Percentiles rank a stretch among this genome's conserved stretches.
These are phyloP conservation scores for Cryptococcus jaspeensis DNA, from an alignment of 1,284 basidiomycete species.

Conservation along the genomic window DNA sequence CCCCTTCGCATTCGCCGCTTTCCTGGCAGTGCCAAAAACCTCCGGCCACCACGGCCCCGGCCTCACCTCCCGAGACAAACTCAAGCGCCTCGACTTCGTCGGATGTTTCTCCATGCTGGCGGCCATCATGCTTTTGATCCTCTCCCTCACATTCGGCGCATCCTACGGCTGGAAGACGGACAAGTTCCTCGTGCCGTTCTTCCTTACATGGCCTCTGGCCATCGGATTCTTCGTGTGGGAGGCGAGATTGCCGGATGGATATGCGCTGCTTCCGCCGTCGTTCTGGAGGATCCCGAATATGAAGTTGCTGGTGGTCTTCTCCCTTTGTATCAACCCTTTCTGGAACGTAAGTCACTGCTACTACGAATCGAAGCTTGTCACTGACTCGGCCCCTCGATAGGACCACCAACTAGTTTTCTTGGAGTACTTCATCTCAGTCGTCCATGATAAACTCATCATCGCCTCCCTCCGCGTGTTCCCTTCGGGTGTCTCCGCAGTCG, in stretches of 20 bases:
- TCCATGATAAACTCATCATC: slow-evolving; percentile 20
- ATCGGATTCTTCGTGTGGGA: slow-evolving; percentile 42
- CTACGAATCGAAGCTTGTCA: no score
- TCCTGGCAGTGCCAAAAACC: slow-evolving; percentile 26
- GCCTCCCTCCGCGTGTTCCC: slow-evolving; percentile 26
- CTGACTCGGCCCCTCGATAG: not conserved
- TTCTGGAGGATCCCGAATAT: slow-evolving; percentile 41
- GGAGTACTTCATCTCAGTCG: slow-evolving; percentile 17
- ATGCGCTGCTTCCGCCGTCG: slow-evolving; percentile 31
- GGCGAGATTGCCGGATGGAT: slow-evolving; percentile 17
- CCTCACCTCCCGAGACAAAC: slow-evolving; percentile 15
- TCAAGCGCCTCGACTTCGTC: slow-evolving; percentile 41
- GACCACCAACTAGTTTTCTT: slow-evolving; percentile 22
- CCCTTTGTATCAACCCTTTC: slow-evolving; percentile 29
- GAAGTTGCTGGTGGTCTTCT: slow-evolving; percentile 28
- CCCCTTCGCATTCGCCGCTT: slow-evolving; percentile 25
- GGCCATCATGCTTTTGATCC: slow-evolving; percentile 41
- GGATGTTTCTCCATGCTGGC: slow-evolving; percentile 34
- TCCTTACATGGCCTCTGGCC: slow-evolving; percentile 38
- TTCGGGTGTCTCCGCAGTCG: slow-evolving; percentile 20
- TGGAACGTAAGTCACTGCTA: slow-evolving; percentile 7
- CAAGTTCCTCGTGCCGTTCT: slow-evolving; percentile 46
- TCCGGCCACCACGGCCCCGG: slow-evolving; percentile 19
- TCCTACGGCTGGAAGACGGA: slow-evolving; percentile 42
- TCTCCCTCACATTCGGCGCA: slow-evolving; percentile 45